Conservation (phyloP, 768 basidiomycete genomes). For the Lentinula lateritia region DNA sequence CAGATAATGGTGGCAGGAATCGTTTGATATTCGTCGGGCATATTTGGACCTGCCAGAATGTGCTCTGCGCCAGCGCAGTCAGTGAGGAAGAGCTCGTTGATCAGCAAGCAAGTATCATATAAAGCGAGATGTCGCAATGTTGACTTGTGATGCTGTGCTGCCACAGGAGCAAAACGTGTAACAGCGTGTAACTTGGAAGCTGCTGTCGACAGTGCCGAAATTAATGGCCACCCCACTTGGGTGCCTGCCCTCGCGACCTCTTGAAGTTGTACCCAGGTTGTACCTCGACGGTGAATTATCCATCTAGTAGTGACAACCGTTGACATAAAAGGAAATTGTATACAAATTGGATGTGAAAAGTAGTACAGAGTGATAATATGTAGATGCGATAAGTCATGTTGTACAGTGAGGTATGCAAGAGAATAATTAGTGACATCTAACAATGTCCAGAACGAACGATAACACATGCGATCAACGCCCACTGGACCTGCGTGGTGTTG, state of each 20-base stretch:
- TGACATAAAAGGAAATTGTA: too few relatives aligned
- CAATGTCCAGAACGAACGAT: background rate
- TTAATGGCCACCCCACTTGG: too few relatives aligned
- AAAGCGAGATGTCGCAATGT: background rate
- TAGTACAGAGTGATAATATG: too few relatives aligned
- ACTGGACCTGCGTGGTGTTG: background rate
- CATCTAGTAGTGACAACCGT: too few relatives aligned
- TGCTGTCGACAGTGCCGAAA: too few relatives aligned
- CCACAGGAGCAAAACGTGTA: too few relatives aligned
- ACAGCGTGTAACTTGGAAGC: too few relatives aligned
- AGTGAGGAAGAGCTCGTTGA: background rate
- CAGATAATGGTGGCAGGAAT: background rate
- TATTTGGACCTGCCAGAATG: slow-evolving; percentile 1
- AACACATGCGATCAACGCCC: background rate
- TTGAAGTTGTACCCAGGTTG: too few relatives aligned
- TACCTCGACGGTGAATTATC: too few relatives aligned
- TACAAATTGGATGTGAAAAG: too few relatives aligned
- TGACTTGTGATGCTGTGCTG: background rate
- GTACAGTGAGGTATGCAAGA: background rate
- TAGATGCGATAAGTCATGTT: background rate
- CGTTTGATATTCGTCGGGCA: background rate
- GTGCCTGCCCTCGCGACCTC: too few relatives aligned
- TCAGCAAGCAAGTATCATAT: background rate
- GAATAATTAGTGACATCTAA: background rate
- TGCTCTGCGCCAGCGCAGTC: slow-evolving; percentile 6